Conservation (phyloP, 345 rosid species). For the Viola odorata region DNA sequence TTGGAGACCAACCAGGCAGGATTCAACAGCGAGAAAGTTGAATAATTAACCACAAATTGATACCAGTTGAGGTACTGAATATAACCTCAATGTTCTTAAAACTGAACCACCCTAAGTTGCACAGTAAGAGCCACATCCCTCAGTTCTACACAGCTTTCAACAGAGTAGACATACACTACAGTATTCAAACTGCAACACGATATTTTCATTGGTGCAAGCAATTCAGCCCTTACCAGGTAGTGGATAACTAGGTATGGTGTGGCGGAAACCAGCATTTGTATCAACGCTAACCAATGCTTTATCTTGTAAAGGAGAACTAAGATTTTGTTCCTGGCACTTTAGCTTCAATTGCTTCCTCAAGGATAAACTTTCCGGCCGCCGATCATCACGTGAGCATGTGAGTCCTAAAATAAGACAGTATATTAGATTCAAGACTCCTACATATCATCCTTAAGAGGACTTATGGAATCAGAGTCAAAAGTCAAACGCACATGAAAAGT, state of each 20-base stretch:
- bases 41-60: no score
- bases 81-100: no score
- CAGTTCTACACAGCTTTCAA: no score
- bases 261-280: conserved; percentile 38
- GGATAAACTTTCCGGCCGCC: conserved; percentile 62
- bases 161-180: no score
- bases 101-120: no score
- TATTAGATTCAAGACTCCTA: conserved; percentile 7
- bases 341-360: conserved; percentile 86
- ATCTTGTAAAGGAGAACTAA: conserved; percentile 36
- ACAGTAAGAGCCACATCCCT: no score
- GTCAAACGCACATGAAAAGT: not conserved
- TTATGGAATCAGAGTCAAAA: conserved; percentile 2
- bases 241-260: conserved; percentile 38
- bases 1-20: no score
- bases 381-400: conserved; percentile 42
- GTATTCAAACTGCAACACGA: no score
- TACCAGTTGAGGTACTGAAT: no score
- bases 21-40: no score
- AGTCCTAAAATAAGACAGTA: conserved; percentile 42
- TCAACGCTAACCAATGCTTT: conserved; percentile 49
- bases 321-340: conserved; percentile 80
- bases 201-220: not conserved
- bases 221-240: conserved; percentile 38
- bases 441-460: not conserved